A percentile compares a stretch with the other conserved stretches of the same genome.
These are phyloP conservation scores for Seiridium unicorne DNA, from an alignment of 2,329 filamentous ascomycete species.

Conservation along the genomic window DNA sequence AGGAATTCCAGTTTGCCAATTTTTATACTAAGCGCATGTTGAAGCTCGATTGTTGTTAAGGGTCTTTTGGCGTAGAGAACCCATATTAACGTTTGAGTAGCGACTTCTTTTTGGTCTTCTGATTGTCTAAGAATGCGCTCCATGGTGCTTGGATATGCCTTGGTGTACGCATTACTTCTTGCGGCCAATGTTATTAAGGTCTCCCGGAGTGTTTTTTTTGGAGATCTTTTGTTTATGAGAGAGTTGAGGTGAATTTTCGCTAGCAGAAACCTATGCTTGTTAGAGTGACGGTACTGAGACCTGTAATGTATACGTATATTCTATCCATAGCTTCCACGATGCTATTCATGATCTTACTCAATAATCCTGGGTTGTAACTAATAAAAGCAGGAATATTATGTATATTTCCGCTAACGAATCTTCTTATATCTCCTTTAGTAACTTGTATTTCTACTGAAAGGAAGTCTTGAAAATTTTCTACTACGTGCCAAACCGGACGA, in stretches of 20 bases:
- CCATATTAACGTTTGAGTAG: background rate
- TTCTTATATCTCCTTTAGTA: conserved; percentile 25
- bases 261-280: background rate
- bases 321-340: conserved; percentile 26
- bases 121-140: background rate
- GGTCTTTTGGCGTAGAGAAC: background rate
- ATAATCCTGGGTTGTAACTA: conserved; percentile 12
- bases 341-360: conserved; percentile 16
- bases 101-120: background rate
- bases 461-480: conserved; percentile 11
- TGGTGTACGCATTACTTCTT: background rate
- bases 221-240: background rate
- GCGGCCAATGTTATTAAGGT: background rate
- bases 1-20: conserved; percentile 18
- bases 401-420: conserved; percentile 26
- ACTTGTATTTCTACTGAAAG: conserved; percentile 29
- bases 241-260: background rate
- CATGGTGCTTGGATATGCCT: background rate
- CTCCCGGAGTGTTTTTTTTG: background rate
- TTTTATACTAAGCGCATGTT: conserved; percentile 11
- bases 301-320: conserved; percentile 26
- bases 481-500: conserved; percentile 19
- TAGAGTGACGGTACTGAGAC: no score
- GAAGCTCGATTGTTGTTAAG: background rate
- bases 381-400: conserved; percentile 15